These are phyloP conservation scores for Ascochyta pisi DNA, from an alignment of 2,329 filamentous ascomycete genomes.

Conservation along the genomic window DNA sequence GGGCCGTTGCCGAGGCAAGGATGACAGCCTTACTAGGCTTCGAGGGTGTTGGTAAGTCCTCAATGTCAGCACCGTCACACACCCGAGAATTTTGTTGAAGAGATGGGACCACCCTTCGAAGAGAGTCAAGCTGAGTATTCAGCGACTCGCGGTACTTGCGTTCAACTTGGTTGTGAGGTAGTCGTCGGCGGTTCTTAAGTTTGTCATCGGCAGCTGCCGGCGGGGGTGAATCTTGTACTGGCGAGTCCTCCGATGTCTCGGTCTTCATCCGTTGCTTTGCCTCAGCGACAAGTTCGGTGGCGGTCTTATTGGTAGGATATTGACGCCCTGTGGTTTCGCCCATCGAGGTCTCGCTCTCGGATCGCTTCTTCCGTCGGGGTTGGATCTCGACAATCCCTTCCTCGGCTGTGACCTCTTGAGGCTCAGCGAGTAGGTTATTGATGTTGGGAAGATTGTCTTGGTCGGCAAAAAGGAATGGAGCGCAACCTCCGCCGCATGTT, in stretches of 20 bases:
- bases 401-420: conserved; percentile 42
- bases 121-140: conserved; percentile 54
- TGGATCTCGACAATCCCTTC: conserved; percentile 50
- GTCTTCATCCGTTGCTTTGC: conserved; percentile 38
- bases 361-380: conserved; percentile 44
- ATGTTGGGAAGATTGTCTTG: conserved; percentile 43
- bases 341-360: conserved; percentile 42
- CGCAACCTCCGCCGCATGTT: conserved; percentile 50
- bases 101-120: conserved; percentile 49
- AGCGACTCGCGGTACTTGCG: conserved; percentile 56
- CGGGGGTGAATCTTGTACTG: conserved; percentile 31
- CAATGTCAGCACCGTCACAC: conserved; percentile 52
- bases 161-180: conserved; percentile 56
- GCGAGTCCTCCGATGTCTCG: conserved; percentile 39
- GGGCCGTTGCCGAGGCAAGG: conserved; percentile 54
- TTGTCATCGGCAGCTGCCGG: conserved; percentile 35
- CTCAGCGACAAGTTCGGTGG: conserved; percentile 24
- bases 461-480: conserved; percentile 49
- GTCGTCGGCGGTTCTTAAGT: conserved; percentile 43
- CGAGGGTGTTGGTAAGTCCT: conserved; percentile 51
- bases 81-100: conserved; percentile 47
- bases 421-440: conserved; percentile 34
- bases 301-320: conserved; percentile 27
- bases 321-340: conserved; percentile 42
- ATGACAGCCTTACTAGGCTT: conserved; percentile 56